These are phyloP conservation scores for Secale cereale DNA, from an alignment of 176 grass and related monocot genomes.

Conservation along the genomic window DNA sequence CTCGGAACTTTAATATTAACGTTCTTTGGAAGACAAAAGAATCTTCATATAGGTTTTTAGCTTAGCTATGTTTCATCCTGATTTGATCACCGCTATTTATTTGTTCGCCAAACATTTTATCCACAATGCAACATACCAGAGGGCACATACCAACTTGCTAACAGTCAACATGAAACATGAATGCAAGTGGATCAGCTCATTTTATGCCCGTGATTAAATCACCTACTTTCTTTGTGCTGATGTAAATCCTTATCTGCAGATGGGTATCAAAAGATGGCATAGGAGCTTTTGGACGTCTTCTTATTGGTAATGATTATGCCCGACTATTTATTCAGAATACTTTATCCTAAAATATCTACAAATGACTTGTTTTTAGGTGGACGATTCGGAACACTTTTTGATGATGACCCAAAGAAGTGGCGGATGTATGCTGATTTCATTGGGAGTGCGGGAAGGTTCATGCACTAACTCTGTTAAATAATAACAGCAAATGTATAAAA, in stretches of 20 bases:
- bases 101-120: too few relatives aligned
- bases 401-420: conserved; percentile 95
- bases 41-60: not conserved
- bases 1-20: not conserved
- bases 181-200: not conserved
- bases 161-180: not conserved
- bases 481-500: not conserved
- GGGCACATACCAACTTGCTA: not conserved
- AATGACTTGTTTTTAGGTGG: conserved; percentile 59
- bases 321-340: not conserved
- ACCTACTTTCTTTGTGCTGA: not conserved
- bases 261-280: conserved; percentile 98
- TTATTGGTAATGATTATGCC: conserved; percentile 72
- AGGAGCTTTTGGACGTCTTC: conserved; percentile 78
- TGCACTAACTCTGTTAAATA: conserved; percentile 10
- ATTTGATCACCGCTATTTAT: not conserved
- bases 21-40: not conserved
- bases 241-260: conserved; percentile 41
- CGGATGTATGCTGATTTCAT: conserved; percentile 99
- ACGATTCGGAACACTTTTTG: conserved; percentile 83
- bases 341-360: conserved; percentile 1
- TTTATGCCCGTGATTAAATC: conserved; percentile 8
- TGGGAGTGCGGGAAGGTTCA: conserved; percentile 89
- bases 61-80: not conserved
- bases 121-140: not conserved